Evolutionary conservation across 2,329 filamentous ascomycete species (phyloP), one percentile per base, ranked within the genome.

Genomic region (Dactylellina leptospora): DNA sequence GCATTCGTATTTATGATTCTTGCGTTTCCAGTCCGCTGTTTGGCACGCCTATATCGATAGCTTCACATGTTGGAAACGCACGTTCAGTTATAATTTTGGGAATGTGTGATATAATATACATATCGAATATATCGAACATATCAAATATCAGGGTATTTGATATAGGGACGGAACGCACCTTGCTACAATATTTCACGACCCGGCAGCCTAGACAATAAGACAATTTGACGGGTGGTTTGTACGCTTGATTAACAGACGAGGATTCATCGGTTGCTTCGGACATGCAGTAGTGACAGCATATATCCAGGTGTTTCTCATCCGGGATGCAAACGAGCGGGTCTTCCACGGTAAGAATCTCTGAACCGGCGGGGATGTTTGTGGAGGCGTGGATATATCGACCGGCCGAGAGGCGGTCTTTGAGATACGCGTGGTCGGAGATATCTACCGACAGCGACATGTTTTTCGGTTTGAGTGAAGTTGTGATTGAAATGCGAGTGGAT

Each of bases 1-100:
- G 76, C 87, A 89, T 78, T 88, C 86, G 64, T 83, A 78, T 60
- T 86, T 86, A 79, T 89, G 87, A 8, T 81, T 81, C 16, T 82
- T 80, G 55, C 82, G 68, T 22, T 72, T 84, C 87, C 87, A 89
- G 23, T 86, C 83, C 75, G 82, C 81, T 44, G 81, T 79, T 79
- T 89, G 87, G 77, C 87, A 89, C 25, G 76, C 79, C 85, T 88
- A 62, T 1, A 18, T 16, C 13, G n/a, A 10, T 55, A 20, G 64
- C 60, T 64, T 50, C 58, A 33, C 47, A 33, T 8, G 50, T 48
- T 54, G 60, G 48, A 45, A 56, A 47, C 27, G 9, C 28, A 18
- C 33, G 11, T 50, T 72, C 54, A 73, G 51, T 22, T 47, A n/a
- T n/a, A n/a, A n/a, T n/a, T n/a, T n/a, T n/a, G n/a, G n/a, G n/a